These are phyloP conservation scores for Parachlorella kessleri DNA, from an alignment of 139 green algal species.

Conservation along the genomic window DNA sequence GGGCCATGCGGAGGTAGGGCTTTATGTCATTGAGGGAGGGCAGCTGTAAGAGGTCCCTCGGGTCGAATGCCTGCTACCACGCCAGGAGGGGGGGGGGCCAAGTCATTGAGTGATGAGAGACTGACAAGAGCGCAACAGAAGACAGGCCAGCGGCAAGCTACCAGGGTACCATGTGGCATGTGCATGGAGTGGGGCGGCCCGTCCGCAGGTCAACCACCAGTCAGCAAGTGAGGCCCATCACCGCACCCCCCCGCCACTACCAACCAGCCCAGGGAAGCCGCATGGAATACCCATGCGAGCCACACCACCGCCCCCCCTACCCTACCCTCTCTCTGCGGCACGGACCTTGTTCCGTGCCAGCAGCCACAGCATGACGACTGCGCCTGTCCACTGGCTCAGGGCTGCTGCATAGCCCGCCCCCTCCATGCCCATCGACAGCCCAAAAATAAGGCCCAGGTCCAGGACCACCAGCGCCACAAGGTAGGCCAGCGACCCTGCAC, in stretches of 20 bases:
- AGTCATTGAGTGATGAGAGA: neutral
- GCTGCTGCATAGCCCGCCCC: constrained; percentile 66
- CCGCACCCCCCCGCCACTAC: too few relatives aligned
- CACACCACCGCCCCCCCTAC: too few relatives aligned
- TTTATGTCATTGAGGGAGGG: neutral
- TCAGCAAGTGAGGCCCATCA: too few relatives aligned
- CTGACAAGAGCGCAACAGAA: too few relatives aligned
- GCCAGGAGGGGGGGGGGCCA: neutral
- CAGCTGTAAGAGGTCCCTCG: constrained; percentile 18
- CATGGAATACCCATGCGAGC: too few relatives aligned
- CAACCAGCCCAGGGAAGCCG: too few relatives aligned
- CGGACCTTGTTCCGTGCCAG: constrained; percentile 35
- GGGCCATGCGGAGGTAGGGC: constrained; percentile 29
- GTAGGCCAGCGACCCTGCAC: constrained; percentile 31
- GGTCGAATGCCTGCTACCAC: constrained; percentile 13
- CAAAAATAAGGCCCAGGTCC: constrained; percentile 48
- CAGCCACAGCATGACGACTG: constrained; percentile 34
- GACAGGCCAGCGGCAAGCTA: too few relatives aligned
- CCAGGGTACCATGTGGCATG: too few relatives aligned
- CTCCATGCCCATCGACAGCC: constrained; percentile 56
- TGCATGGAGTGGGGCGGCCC: too few relatives aligned
- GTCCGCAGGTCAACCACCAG: too few relatives aligned
- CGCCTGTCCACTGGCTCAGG: constrained; percentile 56
- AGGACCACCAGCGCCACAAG: constrained; percentile 37
- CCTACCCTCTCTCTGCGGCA: too few relatives aligned